Evolutionary conservation across 1,284 basidiomycete species (phyloP).

Genomic region (Chiua sp.): DNA sequence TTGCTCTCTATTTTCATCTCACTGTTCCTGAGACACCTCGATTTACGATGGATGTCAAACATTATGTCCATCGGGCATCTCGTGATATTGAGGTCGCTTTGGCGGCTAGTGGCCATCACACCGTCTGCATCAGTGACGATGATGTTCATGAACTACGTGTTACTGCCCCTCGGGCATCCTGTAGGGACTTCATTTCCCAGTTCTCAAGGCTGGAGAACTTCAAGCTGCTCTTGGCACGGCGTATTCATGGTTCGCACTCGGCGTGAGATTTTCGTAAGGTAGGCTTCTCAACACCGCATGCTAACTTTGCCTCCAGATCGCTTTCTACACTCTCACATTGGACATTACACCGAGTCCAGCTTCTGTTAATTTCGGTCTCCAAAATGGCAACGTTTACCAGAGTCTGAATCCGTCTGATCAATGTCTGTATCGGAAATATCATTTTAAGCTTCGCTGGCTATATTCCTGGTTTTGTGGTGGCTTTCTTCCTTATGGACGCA

Average conservation of each 20-base stretch:
- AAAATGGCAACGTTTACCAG: constrained; percentile 20
- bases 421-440: constrained; percentile 42
- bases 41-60: constrained; percentile 73
- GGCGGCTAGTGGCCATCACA: constrained; percentile 38
- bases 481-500: constrained; percentile 56
- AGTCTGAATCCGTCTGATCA: constrained; percentile 29
- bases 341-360: constrained; percentile 50
- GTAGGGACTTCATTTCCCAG: constrained; percentile 49
- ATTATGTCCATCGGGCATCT: constrained; percentile 58
- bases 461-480: constrained; percentile 53
- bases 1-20: constrained; percentile 58
- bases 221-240: constrained; percentile 50
- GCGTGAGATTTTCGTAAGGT: constrained; percentile 37
- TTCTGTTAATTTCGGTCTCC: neutral
- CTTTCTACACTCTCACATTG: constrained; percentile 63
- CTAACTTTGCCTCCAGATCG: constrained; percentile 44
- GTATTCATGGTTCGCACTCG: constrained; percentile 67
- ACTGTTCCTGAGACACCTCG: constrained; percentile 62
- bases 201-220: constrained; percentile 48
- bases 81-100: constrained; percentile 58
- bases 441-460: constrained; percentile 55
- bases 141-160: constrained; percentile 39
- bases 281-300: neutral
- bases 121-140: constrained; percentile 41
- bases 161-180: constrained; percentile 48